Percentiles rank a stretch among this genome's conserved stretches.
Conservation (phyloP, 1,284 basidiomycete species). For the Apiotrichum brassicae region DNA sequence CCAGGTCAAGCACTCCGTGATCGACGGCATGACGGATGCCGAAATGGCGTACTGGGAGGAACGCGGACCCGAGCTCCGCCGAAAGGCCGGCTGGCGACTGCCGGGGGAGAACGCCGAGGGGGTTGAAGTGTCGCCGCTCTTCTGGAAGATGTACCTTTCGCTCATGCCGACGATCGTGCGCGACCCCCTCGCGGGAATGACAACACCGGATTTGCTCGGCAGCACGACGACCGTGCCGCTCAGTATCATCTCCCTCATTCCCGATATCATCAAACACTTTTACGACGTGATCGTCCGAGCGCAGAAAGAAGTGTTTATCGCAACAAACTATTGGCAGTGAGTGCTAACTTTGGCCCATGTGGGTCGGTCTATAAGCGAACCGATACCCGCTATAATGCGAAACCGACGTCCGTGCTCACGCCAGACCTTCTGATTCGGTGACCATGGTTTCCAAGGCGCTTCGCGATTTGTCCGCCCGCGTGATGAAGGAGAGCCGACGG, state of each 20-base stretch:
- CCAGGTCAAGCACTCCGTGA: conserved; percentile 44
- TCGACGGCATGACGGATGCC: conserved; percentile 35
- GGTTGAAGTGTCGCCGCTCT: conserved; percentile 38
- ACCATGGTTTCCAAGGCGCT: conserved; percentile 54
- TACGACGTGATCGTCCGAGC: conserved; percentile 54
- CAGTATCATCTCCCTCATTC: conserved; percentile 50
- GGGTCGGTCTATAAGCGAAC: too few relatives aligned
- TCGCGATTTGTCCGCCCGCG: conserved; percentile 53
- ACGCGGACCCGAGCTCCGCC: conserved; percentile 28
- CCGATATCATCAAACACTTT: conserved; percentile 58
- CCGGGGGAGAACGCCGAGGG: conserved; percentile 35
- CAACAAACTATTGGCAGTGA: conserved; percentile 57
- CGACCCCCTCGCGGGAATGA: conserved; percentile 53
- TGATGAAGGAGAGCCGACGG: conserved; percentile 49
- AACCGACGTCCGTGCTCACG: neutral
- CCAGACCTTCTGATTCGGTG: conserved; percentile 52
- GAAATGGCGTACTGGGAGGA: conserved; percentile 32
- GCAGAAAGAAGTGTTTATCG: conserved; percentile 56
- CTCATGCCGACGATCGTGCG: conserved; percentile 52
- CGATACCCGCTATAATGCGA: neutral
- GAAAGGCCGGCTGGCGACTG: conserved; percentile 44
- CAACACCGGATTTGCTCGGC: conserved; percentile 54
- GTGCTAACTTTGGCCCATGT: too few relatives aligned
- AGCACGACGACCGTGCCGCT: conserved; percentile 55
- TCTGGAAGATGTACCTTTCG: conserved; percentile 54